Percentiles rank a stretch among this genome's conserved stretches.
Conservation (phyloP, 257 asterid species). For the Rehmannia glutinosa region DNA sequence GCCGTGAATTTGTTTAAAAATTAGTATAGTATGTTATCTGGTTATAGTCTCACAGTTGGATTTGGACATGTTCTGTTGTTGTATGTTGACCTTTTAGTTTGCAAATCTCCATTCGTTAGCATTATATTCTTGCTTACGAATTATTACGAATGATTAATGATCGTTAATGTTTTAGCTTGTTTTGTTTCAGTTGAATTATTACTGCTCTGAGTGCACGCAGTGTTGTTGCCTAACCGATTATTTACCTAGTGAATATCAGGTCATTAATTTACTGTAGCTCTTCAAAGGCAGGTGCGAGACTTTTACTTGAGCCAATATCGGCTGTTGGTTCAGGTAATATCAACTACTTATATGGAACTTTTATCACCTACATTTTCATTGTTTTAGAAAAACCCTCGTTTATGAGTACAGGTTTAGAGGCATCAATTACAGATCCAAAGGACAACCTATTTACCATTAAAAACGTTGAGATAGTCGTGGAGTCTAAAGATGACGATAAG, state of each 20-base stretch:
- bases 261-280: conserved; percentile 28
- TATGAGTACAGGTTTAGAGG: conserved; percentile 48
- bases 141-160: too few relatives aligned
- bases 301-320: conserved; percentile 33
- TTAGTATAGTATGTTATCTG: not conserved
- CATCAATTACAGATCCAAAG: conserved; percentile 37
- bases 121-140: too few relatives aligned
- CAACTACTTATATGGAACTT: conserved; percentile 1
- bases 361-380: not conserved
- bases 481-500: conserved; percentile 54
- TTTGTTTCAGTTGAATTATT: not conserved
- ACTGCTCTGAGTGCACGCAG: not conserved
- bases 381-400: conserved; percentile 3
- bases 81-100: not conserved
- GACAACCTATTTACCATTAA: conserved; percentile 34
- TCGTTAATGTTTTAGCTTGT: too few relatives aligned
- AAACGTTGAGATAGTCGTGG: conserved; percentile 45
- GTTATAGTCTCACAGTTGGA: not conserved
- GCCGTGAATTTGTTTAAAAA: not conserved
- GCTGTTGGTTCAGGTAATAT: conserved; percentile 49
- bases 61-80: not conserved
- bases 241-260: conserved; percentile 30
- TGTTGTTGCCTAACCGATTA: conserved; percentile 10
- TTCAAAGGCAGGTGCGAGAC: conserved; percentile 17
- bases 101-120: not conserved